phyloP scores from a whole-genome alignment of 2,329 filamentous ascomycete genomes.

The Hymenoscyphus infarciens region DNA sequence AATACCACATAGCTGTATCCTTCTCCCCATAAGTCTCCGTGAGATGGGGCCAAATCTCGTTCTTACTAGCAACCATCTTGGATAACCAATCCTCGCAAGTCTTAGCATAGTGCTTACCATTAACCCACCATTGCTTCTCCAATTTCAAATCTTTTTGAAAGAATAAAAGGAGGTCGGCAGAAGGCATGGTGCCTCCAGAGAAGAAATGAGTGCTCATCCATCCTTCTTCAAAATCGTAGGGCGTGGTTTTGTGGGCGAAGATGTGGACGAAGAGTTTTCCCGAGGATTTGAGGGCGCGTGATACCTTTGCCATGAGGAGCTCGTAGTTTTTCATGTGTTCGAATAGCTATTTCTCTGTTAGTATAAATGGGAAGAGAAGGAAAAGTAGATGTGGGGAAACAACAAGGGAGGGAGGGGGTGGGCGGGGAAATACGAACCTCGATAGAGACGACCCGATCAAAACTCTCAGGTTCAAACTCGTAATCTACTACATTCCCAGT shows the following conservation, averaged over 20 bases:
- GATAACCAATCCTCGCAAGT: conserved; percentile 68
- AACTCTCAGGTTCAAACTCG: conserved; percentile 55
- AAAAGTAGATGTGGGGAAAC: not conserved
- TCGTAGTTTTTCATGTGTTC: conserved; percentile 78
- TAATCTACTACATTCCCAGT: conserved; percentile 66
- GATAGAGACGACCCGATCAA: conserved; percentile 65
- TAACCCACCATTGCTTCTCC: conserved; percentile 67
- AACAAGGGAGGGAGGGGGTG: not conserved
- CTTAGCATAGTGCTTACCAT: conserved; percentile 63
- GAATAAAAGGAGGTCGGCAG: conserved; percentile 61
- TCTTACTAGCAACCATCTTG: conserved; percentile 56
- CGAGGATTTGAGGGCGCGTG: conserved; percentile 53
- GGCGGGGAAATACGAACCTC: conserved; percentile 41
- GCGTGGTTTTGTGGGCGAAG: conserved; percentile 60
- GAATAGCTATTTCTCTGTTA: conserved; percentile 52
- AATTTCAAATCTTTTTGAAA: conserved; percentile 62
- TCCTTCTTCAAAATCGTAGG: conserved; percentile 67
- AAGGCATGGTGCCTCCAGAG: conserved; percentile 69
- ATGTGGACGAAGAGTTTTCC: conserved; percentile 70
- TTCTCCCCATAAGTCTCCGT: conserved; percentile 62
- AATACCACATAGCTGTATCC: conserved; percentile 59
- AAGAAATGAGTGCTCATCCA: conserved; percentile 77
- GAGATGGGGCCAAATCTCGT: conserved; percentile 60
- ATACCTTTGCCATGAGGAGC: conserved; percentile 60
- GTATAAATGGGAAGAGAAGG: conserved; percentile 6